Conservation (phyloP, 108 stramenopile genomes). For the Pseudonitzschia pungens region DNA sequence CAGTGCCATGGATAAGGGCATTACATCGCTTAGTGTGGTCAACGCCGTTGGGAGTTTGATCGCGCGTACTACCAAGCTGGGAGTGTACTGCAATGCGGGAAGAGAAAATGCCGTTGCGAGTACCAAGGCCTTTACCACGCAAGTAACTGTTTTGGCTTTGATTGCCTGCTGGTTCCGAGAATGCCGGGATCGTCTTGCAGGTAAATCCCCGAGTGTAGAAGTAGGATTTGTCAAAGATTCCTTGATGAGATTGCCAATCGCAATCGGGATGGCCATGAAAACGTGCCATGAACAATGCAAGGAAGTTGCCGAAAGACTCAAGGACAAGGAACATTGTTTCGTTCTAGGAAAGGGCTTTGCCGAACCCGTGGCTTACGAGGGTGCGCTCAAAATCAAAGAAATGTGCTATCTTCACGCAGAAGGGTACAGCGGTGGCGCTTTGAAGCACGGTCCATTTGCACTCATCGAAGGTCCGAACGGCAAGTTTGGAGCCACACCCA, state of each 20-base stretch:
- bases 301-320: conserved; percentile 72
- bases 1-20: conserved; percentile 80
- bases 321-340: conserved; percentile 94
- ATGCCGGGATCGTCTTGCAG: conserved; percentile 67
- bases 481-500: conserved; percentile 96
- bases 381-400: conserved; percentile 99
- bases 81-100: conserved; percentile 99
- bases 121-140: conserved; percentile 99
- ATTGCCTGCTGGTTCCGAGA: conserved; percentile 96
- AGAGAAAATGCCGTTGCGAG: conserved; percentile 99
- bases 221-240: conserved; percentile 75
- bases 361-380: conserved; percentile 96
- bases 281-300: conserved; percentile 80
- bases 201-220: conserved; percentile 53
- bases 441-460: conserved; percentile 99
- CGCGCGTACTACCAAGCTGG: conserved; percentile 94
- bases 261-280: conserved; percentile 96
- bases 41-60: conserved; percentile 98
- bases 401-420: conserved; percentile 99
- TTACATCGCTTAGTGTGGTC: conserved; percentile 91
- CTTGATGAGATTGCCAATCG: conserved; percentile 95
- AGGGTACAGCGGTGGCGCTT: conserved; percentile 97
- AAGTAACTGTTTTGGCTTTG: conserved; percentile 96
- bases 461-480: conserved; percentile 92
- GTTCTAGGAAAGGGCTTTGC: conserved; percentile 95